These are phyloP conservation scores for Tephrocybe sp. DNA, from an alignment of 768 basidiomycete species.

Conservation along the genomic window DNA sequence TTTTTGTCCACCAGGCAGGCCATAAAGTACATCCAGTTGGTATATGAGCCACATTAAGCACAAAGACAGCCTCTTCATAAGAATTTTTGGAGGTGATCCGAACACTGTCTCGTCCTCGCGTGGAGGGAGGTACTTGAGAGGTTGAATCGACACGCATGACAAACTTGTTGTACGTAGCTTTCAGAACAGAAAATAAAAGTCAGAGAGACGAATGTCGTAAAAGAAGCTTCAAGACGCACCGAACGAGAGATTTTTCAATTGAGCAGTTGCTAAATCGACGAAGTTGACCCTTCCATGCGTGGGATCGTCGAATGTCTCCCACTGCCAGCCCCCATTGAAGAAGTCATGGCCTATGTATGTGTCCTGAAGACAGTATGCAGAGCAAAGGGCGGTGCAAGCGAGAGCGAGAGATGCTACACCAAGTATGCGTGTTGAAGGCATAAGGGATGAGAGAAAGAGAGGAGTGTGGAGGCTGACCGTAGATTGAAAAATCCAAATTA, in stretches of 20 bases:
- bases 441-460: slow-evolving; percentile 3
- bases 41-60: slow-evolving; percentile 59
- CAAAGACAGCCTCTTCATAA: slow-evolving; percentile 43
- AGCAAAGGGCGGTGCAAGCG: background rate
- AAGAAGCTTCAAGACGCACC: slow-evolving; percentile 28
- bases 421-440: slow-evolving; percentile 2
- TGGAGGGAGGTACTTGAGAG: slow-evolving; percentile 29
- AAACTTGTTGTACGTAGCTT: slow-evolving; percentile 42
- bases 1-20: slow-evolving; percentile 65
- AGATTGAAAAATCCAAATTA: no score
- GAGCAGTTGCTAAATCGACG: slow-evolving; percentile 40
- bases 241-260: slow-evolving; percentile 40
- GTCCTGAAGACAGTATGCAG: slow-evolving; percentile 11
- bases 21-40: slow-evolving; percentile 58
- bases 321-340: slow-evolving; percentile 38
- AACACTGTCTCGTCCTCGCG: slow-evolving; percentile 55
- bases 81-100: slow-evolving; percentile 46
- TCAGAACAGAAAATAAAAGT: background rate
- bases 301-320: slow-evolving; percentile 53
- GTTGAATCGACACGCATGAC: slow-evolving; percentile 54
- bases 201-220: background rate
- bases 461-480: background rate
- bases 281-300: slow-evolving; percentile 68
- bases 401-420: slow-evolving; percentile 4
- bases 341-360: slow-evolving; percentile 29